Evolutionary conservation across 2,329 filamentous ascomycete genomes (phyloP).

Genomic region (Podosphaera aphanis): DNA sequence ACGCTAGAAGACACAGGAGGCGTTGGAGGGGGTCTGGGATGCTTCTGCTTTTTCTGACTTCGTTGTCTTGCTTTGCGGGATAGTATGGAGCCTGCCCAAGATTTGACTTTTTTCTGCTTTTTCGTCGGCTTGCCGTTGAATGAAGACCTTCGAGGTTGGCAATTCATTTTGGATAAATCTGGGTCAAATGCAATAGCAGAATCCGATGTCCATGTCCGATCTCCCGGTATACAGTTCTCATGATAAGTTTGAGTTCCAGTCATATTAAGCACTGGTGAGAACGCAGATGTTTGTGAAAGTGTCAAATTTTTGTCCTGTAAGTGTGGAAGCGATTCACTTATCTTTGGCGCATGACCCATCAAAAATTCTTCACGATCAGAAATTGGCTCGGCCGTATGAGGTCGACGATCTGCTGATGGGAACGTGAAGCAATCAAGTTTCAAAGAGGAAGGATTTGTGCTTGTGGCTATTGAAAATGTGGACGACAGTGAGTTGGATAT

Average conservation of each 20-base stretch:
- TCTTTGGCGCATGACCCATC: constrained; percentile 17
- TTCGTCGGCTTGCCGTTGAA: constrained; percentile 18
- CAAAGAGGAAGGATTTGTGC: background rate
- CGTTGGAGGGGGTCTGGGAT: constrained; percentile 19
- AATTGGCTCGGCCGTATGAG: constrained; percentile 49
- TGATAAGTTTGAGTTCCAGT: too few relatives aligned
- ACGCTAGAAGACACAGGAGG: constrained; percentile 19
- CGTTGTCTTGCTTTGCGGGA: constrained; percentile 24
- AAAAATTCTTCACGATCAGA: constrained; percentile 21
- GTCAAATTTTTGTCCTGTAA: constrained; percentile 15
- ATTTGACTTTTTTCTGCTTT: constrained; percentile 53
- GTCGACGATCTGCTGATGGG: constrained; percentile 25
- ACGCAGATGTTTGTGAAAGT: too few relatives aligned
- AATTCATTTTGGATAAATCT: too few relatives aligned
- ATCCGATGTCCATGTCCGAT: too few relatives aligned
- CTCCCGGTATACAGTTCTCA: too few relatives aligned
- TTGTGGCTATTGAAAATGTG: constrained; percentile 34
- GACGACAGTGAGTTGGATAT: constrained; percentile 63
- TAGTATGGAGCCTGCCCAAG: constrained; percentile 28
- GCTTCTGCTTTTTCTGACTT: constrained; percentile 18
- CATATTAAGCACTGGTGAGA: too few relatives aligned
- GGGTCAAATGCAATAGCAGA: too few relatives aligned
- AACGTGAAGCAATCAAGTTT: constrained; percentile 18
- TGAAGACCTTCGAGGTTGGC: constrained; percentile 8
- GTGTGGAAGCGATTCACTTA: constrained; percentile 36